Conservation (phyloP, 768 basidiomycete genomes). For the Trametes villosa region DNA sequence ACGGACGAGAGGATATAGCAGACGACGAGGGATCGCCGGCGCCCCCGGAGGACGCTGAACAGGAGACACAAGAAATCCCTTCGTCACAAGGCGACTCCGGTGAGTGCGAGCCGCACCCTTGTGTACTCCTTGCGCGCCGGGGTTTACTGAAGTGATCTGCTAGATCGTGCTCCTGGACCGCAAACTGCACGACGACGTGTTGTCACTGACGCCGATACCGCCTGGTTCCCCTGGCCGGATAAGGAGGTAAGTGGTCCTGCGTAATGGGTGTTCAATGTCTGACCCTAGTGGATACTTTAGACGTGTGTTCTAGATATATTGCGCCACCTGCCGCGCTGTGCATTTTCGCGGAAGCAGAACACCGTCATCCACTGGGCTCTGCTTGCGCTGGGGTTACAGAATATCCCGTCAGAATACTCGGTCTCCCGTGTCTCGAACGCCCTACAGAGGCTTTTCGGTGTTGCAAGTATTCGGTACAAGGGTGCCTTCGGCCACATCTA, state of each 20-base stretch:
- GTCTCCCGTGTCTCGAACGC: not conserved
- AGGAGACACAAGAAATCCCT: too few relatives aligned
- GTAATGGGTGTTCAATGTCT: not conserved
- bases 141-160: too few relatives aligned
- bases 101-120: too few relatives aligned
- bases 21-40: too few relatives aligned
- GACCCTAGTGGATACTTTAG: conserved; percentile 16
- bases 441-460: conserved; percentile 2
- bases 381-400: not conserved
- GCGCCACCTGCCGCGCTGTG: conserved; percentile 11
- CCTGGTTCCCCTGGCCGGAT: not conserved
- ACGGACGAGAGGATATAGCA: too few relatives aligned
- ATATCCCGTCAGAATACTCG: conserved; percentile 1
- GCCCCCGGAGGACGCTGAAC: too few relatives aligned
- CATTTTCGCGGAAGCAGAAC: conserved; percentile 10
- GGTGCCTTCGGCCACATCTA: conserved; percentile 14
- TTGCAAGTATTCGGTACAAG: conserved; percentile 3
- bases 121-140: too few relatives aligned
- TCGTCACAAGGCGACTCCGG: too few relatives aligned
- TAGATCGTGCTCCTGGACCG: too few relatives aligned
- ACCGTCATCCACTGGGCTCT: conserved; percentile 10
- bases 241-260: not conserved
- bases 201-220: too few relatives aligned
- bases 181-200: too few relatives aligned
- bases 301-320: conserved; percentile 58